Percentiles rank a stretch among this genome's conserved stretches.
phyloP scores from a whole-genome alignment of 805 yeast genomes.

The Komagataella phaffii region DNA sequence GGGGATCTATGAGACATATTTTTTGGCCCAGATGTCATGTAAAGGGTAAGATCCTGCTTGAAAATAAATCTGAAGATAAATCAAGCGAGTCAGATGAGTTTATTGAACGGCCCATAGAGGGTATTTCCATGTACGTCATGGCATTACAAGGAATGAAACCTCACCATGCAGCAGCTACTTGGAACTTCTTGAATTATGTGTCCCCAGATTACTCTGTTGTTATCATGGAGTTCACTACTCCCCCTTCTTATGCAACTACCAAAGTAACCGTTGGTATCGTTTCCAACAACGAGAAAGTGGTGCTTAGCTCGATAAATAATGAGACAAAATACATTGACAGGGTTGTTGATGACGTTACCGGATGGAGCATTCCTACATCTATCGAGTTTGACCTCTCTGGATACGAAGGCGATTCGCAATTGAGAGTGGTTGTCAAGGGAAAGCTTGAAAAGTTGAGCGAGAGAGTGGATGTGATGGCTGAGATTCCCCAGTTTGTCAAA shows the following conservation, averaged over 20 bases:
- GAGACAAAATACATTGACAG: slow-evolving; percentile 43
- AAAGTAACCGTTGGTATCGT: slow-evolving; percentile 72
- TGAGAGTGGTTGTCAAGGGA: slow-evolving; percentile 44
- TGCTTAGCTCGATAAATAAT: slow-evolving; percentile 48
- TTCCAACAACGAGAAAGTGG: slow-evolving; percentile 46
- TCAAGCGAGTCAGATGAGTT: slow-evolving; percentile 4
- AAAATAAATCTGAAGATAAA: slow-evolving; percentile 14
- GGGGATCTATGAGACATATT: slow-evolving; percentile 95
- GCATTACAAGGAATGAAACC: slow-evolving; percentile 99
- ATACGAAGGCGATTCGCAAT: slow-evolving; percentile 20
- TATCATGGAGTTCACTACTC: slow-evolving; percentile 93
- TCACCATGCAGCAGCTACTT: slow-evolving; percentile 93
- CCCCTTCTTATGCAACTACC: slow-evolving; percentile 74
- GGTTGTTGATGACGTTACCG: slow-evolving; percentile 52
- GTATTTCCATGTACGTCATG: slow-evolving; percentile 75
- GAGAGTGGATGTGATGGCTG: slow-evolving; percentile 96
- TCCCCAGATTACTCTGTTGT: slow-evolving; percentile 62
- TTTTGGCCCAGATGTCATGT: slow-evolving; percentile 90
- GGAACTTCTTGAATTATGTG: slow-evolving; percentile 92
- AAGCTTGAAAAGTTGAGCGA: slow-evolving; percentile 52
- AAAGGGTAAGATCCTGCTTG: slow-evolving; percentile 46
- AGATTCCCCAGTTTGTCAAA: slow-evolving; percentile 88
- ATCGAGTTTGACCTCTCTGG: slow-evolving; percentile 44
- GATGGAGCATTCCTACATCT: slow-evolving; percentile 78
- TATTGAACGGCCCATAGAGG: slow-evolving; percentile 20